Conservation (phyloP, 495 filamentous ascomycete species). For the Articulospora tetracladia region DNA sequence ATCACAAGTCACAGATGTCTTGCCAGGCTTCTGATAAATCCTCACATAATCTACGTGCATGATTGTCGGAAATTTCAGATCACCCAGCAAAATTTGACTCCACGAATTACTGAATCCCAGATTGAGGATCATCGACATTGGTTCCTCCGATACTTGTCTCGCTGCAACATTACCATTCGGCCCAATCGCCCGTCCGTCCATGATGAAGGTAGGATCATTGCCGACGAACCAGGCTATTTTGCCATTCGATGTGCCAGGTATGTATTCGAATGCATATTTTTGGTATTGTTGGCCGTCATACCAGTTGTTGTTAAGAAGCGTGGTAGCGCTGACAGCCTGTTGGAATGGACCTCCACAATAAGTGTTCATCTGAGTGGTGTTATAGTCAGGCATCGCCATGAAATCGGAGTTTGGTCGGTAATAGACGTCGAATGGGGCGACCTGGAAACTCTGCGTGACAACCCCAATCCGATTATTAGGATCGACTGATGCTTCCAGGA, state of each 20-base stretch:
- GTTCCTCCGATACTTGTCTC: slow-evolving; percentile 63
- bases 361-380: slow-evolving; percentile 56
- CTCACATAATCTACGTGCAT: slow-evolving; percentile 74
- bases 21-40: slow-evolving; percentile 64
- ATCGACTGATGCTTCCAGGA: slow-evolving; percentile 63
- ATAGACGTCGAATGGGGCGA: slow-evolving; percentile 74
- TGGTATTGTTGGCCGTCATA: slow-evolving; percentile 71
- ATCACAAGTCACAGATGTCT: slow-evolving; percentile 61
- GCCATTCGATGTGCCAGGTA: slow-evolving; percentile 52
- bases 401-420: slow-evolving; percentile 64
- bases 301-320: slow-evolving; percentile 72
- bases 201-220: slow-evolving; percentile 58
- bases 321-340: slow-evolving; percentile 67
- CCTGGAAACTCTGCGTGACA: slow-evolving; percentile 68
- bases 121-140: slow-evolving; percentile 69
- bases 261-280: slow-evolving; percentile 71
- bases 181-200: slow-evolving; percentile 63
- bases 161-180: slow-evolving; percentile 73
- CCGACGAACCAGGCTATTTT: slow-evolving; percentile 69
- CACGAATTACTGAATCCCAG: slow-evolving; percentile 68
- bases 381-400: slow-evolving; percentile 56
- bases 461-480: slow-evolving; percentile 44
- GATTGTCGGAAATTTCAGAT: slow-evolving; percentile 59
- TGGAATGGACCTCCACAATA: slow-evolving; percentile 69
- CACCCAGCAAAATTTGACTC: slow-evolving; percentile 49